These are phyloP conservation scores for Pouteria glomerata DNA, from an alignment of 148 eudicot genomes.

Conservation along the genomic window DNA sequence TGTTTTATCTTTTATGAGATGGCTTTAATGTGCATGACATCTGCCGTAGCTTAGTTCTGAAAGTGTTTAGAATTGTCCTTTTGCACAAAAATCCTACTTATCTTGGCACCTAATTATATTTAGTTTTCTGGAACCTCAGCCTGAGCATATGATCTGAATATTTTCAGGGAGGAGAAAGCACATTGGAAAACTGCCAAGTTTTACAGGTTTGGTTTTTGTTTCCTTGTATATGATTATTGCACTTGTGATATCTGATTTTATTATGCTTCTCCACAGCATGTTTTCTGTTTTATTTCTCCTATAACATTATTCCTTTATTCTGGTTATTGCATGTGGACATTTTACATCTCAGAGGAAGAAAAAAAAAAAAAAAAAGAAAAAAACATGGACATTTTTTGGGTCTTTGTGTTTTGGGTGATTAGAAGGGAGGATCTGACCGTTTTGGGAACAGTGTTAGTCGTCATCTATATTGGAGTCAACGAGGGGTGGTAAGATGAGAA, in stretches of 20 bases:
- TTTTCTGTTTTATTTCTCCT: not conserved
- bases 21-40: not conserved
- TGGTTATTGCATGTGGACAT: not conserved
- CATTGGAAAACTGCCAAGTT: conserved; percentile 95
- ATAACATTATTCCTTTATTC: not conserved
- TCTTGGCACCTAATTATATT: not conserved
- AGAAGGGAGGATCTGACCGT: too few species aligned
- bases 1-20: not conserved
- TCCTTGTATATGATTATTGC: conserved; percentile 1
- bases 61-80: not conserved
- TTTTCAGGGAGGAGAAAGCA: conserved; percentile 91
- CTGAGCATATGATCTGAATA: conserved; percentile 7
- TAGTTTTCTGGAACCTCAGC: not conserved
- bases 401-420: too few species aligned
- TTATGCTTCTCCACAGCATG: conserved; percentile 1
- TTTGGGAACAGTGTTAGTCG: too few species aligned
- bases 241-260: not conserved
- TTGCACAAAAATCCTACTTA: not conserved
- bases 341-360: not conserved
- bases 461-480: too few species aligned
- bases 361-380: too few species aligned
- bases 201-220: conserved; percentile 54
- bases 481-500: too few species aligned
- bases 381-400: not conserved
- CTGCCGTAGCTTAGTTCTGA: not conserved